Conservation (phyloP, 495 filamentous ascomycete species). For the Parathielavia hyrcaniae region DNA sequence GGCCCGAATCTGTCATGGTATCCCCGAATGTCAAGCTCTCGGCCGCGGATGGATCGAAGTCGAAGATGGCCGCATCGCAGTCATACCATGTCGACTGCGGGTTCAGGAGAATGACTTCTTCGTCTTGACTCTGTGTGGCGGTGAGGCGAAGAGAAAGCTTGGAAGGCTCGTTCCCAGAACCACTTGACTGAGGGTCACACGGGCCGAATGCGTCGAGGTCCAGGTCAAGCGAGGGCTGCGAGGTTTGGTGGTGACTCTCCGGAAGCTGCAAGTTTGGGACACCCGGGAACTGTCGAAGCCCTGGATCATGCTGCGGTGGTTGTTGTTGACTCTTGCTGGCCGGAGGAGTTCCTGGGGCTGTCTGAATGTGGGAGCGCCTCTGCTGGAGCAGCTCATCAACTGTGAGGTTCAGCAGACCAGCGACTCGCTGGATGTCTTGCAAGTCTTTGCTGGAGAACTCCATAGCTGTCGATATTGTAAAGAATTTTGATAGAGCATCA, state of each 20-base stretch:
- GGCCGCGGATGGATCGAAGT: not conserved
- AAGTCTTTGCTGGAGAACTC: conserved; percentile 26
- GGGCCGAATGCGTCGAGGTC: conserved; percentile 3
- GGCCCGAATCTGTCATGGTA: not conserved
- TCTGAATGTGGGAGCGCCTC: conserved; percentile 12
- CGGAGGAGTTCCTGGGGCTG: not conserved
- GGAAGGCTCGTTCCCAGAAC: not conserved
- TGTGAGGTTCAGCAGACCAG: conserved; percentile 28
- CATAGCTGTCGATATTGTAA: conserved; percentile 15
- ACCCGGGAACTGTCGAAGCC: not conserved
- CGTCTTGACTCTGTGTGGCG: not conserved
- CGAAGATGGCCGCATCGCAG: conserved; percentile 21
- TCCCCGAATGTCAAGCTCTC: conserved; percentile 2
- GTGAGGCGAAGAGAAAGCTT: not conserved
- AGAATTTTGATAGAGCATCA: not conserved
- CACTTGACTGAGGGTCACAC: not conserved
- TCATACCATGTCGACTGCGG: conserved; percentile 24
- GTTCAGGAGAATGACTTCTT: conserved; percentile 24
- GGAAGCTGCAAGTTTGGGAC: not conserved
- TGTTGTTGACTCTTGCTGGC: not conserved
- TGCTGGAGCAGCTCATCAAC: conserved; percentile 31
- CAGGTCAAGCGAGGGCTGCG: not conserved
- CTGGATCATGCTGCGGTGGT: not conserved
- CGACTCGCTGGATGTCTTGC: conserved; percentile 28
- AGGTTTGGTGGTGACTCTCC: not conserved